phyloP scores from a whole-genome alignment of 1,284 basidiomycete species.

The Leccinum ponderosum region DNA sequence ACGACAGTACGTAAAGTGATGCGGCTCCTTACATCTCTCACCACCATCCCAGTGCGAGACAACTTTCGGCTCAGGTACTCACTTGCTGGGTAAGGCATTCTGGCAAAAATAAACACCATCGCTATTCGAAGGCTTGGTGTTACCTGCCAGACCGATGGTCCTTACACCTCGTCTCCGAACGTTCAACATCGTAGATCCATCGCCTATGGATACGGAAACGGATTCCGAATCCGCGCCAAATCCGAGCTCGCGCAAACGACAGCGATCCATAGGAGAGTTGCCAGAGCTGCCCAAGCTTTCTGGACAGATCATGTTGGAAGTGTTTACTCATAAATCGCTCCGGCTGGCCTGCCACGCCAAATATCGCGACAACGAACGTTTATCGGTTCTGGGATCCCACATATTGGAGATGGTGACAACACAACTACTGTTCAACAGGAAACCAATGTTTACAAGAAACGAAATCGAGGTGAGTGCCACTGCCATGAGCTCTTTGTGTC shows the following conservation, averaged over 20 bases:
- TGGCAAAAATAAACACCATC: conserved; percentile 17
- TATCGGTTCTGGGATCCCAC: conserved; percentile 53
- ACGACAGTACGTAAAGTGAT: conserved; percentile 28
- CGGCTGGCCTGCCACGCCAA: conserved; percentile 44
- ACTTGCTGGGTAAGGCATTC: conserved; percentile 13
- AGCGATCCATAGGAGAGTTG: conserved; percentile 34
- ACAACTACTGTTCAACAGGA: conserved; percentile 49
- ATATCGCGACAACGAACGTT: conserved; percentile 58
- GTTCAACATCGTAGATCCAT: conserved; percentile 36
- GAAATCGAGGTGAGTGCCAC: conserved; percentile 49
- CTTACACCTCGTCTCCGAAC: conserved; percentile 38
- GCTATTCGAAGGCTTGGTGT: conserved; percentile 12
- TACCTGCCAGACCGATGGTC: conserved; percentile 30
- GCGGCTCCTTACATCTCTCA: conserved; percentile 31
- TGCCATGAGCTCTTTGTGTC: conserved; percentile 10
- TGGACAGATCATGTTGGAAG: conserved; percentile 58
- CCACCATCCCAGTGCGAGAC: conserved; percentile 17
- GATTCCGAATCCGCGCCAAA: conserved; percentile 27
- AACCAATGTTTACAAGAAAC: conserved; percentile 49
- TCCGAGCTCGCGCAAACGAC: conserved; percentile 31
- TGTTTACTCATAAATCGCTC: conserved; percentile 68
- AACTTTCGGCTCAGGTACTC: conserved; percentile 15
- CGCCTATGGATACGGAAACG: conserved; percentile 35
- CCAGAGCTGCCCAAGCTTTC: conserved; percentile 44
- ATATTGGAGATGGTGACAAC: conserved; percentile 54